Conservation (phyloP, 2,329 filamentous ascomycete species). For the Spiromastix sp. region DNA sequence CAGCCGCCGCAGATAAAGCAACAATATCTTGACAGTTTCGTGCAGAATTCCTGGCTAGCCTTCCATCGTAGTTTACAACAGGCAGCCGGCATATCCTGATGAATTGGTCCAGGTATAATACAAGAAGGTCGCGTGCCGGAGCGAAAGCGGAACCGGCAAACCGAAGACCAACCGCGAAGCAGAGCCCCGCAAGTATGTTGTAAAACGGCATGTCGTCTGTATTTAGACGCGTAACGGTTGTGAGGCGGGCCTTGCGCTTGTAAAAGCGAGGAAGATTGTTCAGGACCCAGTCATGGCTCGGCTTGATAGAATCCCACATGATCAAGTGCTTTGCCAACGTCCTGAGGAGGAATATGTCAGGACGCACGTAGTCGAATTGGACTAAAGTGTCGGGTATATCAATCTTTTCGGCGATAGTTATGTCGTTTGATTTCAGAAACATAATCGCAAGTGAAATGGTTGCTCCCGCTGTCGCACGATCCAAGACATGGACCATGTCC, state of each 20-base stretch:
- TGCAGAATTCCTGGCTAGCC: constrained; percentile 69
- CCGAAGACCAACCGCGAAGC: constrained; percentile 62
- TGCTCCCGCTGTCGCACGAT: constrained; percentile 86
- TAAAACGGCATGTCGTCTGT: constrained; percentile 86
- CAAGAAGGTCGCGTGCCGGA: constrained; percentile 66
- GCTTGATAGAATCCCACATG: constrained; percentile 76
- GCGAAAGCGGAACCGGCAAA: constrained; percentile 63
- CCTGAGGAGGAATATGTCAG: constrained; percentile 81
- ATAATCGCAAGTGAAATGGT: constrained; percentile 83
- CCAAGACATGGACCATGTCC: constrained; percentile 82
- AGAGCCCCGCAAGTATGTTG: constrained; percentile 81
- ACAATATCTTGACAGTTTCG: constrained; percentile 86
- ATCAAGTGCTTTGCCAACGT: constrained; percentile 86
- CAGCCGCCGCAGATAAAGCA: constrained; percentile 68
- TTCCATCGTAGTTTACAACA: constrained; percentile 64
- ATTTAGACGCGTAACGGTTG: constrained; percentile 50
- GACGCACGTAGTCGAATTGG: constrained; percentile 91
- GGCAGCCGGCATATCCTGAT: constrained; percentile 63
- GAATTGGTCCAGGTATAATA: constrained; percentile 79
- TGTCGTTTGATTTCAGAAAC: constrained; percentile 93
- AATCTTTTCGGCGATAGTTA: constrained; percentile 77
- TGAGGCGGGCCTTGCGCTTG: constrained; percentile 50
- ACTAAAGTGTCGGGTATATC: constrained; percentile 82
- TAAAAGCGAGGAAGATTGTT: constrained; percentile 63
- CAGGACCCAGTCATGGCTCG: constrained; percentile 64